These are phyloP conservation scores for Rutstroemia sp. DNA, from an alignment of 2,329 filamentous ascomycete species.

Conservation along the genomic window DNA sequence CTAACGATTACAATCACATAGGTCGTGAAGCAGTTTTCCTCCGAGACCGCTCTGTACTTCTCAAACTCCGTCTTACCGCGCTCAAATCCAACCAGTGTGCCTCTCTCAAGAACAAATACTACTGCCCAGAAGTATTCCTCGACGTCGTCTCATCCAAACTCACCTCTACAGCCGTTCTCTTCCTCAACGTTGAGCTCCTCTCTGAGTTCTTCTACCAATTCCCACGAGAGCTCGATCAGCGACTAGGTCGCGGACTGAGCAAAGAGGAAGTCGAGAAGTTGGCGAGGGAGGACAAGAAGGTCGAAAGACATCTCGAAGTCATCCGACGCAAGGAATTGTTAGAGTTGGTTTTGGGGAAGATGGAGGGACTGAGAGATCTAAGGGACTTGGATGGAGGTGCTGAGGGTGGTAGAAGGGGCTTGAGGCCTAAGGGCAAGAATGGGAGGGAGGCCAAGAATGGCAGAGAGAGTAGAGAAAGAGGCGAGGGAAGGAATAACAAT, in stretches of 20 bases:
- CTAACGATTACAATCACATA: constrained; percentile 30
- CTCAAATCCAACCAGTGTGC: constrained; percentile 88
- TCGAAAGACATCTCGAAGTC: constrained; percentile 82
- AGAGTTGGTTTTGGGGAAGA: constrained; percentile 90
- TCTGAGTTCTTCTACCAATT: constrained; percentile 99
- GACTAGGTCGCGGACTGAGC: constrained; percentile 73
- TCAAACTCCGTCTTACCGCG: constrained; percentile 83
- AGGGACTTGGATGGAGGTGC: constrained; percentile 57
- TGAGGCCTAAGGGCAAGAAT: constrained; percentile 4
- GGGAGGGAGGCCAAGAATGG: constrained; percentile 9
- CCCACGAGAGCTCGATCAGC: constrained; percentile 80
- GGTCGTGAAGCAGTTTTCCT: constrained; percentile 92
- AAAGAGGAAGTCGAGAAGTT: constrained; percentile 81
- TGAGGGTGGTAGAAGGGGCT: constrained; percentile 20
- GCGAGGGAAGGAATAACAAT: constrained; percentile 7
- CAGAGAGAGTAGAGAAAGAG: constrained; percentile 7
- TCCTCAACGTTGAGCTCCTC: constrained; percentile 92
- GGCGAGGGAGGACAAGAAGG: constrained; percentile 86
- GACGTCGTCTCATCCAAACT: constrained; percentile 94
- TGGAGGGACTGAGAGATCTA: constrained; percentile 75
- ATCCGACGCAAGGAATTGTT: constrained; percentile 88
- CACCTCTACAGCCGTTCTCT: constrained; percentile 88
- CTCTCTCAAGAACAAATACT: constrained; percentile 80
- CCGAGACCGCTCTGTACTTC: constrained; percentile 79
- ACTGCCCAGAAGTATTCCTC: constrained; percentile 96